A percentile compares a stretch with the other conserved stretches of the same genome.
These are phyloP conservation scores for Dacryopinax spathularia DNA, from an alignment of 768 basidiomycete genomes.

Conservation along the genomic window DNA sequence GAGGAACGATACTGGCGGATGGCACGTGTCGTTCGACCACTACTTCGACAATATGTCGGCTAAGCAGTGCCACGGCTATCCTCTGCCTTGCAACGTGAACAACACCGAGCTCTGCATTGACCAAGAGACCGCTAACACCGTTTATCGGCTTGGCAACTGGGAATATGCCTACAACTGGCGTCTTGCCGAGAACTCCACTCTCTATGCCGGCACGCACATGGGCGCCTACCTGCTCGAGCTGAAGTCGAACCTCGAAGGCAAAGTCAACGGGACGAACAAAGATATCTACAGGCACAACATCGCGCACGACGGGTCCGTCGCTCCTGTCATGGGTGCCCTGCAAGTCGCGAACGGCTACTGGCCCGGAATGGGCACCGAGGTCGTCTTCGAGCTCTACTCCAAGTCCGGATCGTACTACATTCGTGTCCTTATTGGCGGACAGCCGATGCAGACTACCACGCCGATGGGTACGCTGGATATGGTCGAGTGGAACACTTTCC, in stretches of 20 bases:
- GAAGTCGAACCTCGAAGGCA: constrained; percentile 9
- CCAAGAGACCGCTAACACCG: constrained; percentile 11
- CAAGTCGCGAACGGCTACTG: constrained; percentile 14
- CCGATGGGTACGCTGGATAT: constrained; percentile 16
- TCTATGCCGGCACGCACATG: constrained; percentile 12
- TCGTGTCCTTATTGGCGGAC: constrained; percentile 14
- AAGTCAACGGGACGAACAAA: background rate
- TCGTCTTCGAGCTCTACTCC: constrained; percentile 17
- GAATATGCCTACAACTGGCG: constrained; percentile 16
- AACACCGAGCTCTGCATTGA: constrained; percentile 12
- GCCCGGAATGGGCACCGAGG: constrained; percentile 20
- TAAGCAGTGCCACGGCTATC: constrained; percentile 16
- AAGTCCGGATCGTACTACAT: constrained; percentile 9
- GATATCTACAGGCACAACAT: constrained; percentile 14
- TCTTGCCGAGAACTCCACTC: constrained; percentile 13
- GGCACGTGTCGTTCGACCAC: constrained; percentile 17
- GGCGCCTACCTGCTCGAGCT: constrained; percentile 16
- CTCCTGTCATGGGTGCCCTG: constrained; percentile 15
- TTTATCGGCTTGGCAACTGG: constrained; percentile 16
- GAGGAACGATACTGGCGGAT: constrained; percentile 15
- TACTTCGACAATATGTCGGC: constrained; percentile 16
- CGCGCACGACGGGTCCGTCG: constrained; percentile 17
- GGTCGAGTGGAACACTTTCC: background rate
- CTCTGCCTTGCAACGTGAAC: constrained; percentile 17
- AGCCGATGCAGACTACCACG: constrained; percentile 15